Evolutionary conservation across 805 yeast genomes (phyloP).

Genomic region (Saccharomycopsis schoenii): DNA sequence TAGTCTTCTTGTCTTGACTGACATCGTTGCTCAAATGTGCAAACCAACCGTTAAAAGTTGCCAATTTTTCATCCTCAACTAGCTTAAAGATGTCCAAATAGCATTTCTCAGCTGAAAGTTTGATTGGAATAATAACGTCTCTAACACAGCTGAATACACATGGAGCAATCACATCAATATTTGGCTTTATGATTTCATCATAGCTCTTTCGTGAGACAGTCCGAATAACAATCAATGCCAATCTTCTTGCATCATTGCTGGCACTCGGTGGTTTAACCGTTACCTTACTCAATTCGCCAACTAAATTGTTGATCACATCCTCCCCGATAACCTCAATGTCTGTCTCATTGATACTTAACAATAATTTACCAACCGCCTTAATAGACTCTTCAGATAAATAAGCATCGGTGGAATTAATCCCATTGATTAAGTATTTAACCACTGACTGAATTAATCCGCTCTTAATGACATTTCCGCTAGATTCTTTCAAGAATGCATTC

Average conservation of each 20-base stretch:
- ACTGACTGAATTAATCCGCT: conserved; percentile 42
- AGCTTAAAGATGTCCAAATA: conserved; percentile 62
- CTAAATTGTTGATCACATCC: conserved; percentile 33
- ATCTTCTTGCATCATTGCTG: conserved; percentile 70
- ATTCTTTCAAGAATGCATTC: conserved; percentile 71
- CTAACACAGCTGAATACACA: conserved; percentile 75
- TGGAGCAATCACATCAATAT: conserved; percentile 51
- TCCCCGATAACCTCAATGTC: conserved; percentile 27
- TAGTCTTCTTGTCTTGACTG: conserved; percentile 27
- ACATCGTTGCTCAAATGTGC: conserved; percentile 22
- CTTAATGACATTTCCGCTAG: conserved; percentile 54
- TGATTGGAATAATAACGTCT: conserved; percentile 83
- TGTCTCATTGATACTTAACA: conserved; percentile 40
- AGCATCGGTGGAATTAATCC: conserved; percentile 33
- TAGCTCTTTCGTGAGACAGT: conserved; percentile 61
- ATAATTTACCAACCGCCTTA: conserved; percentile 71
- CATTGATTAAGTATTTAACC: conserved; percentile 36
- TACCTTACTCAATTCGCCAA: conserved; percentile 40
- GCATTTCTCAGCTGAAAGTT: conserved; percentile 89
- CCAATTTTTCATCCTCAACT: conserved; percentile 52
- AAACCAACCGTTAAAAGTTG: conserved; percentile 58
- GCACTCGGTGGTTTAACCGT: conserved; percentile 45
- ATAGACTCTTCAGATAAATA: conserved; percentile 68
- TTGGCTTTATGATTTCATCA: conserved; percentile 39
- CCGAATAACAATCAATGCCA: conserved; percentile 65